A percentile compares a stretch with the other conserved stretches of the same genome.
Evolutionary conservation across 192 early-diverging fungal genomes (phyloP).

Genomic region (Coemansia sp.): DNA sequence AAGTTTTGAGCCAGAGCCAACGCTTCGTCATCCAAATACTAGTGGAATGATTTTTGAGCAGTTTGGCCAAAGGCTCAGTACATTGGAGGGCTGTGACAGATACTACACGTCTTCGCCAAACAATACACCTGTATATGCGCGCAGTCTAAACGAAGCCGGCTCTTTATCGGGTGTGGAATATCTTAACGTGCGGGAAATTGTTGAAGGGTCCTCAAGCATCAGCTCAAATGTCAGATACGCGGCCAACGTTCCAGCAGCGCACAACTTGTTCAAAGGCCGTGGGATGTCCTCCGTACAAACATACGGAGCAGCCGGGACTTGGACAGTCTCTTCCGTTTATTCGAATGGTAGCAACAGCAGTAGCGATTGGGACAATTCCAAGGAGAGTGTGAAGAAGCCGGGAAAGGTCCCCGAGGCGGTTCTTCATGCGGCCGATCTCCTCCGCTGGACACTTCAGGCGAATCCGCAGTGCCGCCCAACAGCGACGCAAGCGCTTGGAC

Average conservation of each 20-base stretch:
- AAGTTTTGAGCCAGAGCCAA: not conserved
- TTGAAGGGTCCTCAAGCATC: slow-evolving; percentile 8
- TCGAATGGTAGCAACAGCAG: not conserved
- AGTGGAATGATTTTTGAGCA: not conserved
- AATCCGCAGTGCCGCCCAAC: slow-evolving; percentile 60
- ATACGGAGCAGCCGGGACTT: not conserved
- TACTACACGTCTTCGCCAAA: slow-evolving; percentile 25
- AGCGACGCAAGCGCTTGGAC: slow-evolving; percentile 56
- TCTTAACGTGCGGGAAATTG: not conserved
- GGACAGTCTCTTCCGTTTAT: not conserved
- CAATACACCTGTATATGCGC: slow-evolving; percentile 25
- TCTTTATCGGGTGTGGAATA: not conserved
- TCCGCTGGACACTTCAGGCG: slow-evolving; percentile 59
- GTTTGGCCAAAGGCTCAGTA: not conserved
- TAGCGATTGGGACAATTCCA: not conserved
- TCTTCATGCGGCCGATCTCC: slow-evolving; percentile 63
- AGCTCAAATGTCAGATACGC: slow-evolving; percentile 28
- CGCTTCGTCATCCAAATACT: slow-evolving; percentile 1
- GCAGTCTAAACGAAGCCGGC: slow-evolving; percentile 8
- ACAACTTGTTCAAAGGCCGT: not conserved
- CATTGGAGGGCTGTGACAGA: slow-evolving; percentile 2
- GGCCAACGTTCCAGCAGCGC: not conserved
- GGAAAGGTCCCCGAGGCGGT: slow-evolving; percentile 55
- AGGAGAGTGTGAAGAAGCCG: slow-evolving; percentile 6
- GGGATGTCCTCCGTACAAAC: not conserved